These are phyloP conservation scores for Blastobotrys elegans DNA, from an alignment of 1,139 yeast species.

Conservation along the genomic window DNA sequence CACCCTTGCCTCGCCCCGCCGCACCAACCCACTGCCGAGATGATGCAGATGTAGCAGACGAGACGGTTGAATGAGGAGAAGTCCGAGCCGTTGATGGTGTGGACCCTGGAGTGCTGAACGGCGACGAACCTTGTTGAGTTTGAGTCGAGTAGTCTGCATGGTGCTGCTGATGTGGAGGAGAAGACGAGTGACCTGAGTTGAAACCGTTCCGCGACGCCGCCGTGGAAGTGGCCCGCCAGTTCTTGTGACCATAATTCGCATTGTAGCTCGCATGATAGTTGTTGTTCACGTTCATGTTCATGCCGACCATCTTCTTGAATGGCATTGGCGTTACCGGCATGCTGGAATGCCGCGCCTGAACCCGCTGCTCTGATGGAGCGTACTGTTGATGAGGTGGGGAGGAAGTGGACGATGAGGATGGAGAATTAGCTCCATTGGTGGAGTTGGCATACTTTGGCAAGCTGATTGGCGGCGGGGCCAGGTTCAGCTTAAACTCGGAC, in stretches of 20 bases:
- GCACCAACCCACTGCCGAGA: background rate
- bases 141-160: slow-evolving; percentile 9
- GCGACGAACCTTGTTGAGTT: slow-evolving; percentile 12
- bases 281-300: background rate
- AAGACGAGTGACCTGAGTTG: background rate
- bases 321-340: slow-evolving; percentile 15
- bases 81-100: slow-evolving; percentile 6
- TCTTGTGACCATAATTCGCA: background rate
- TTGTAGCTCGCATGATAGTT: background rate
- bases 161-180: background rate
- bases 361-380: background rate
- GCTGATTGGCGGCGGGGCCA: slow-evolving; percentile 28
- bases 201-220: background rate
- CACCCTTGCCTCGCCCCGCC: background rate
- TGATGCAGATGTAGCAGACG: slow-evolving; percentile 5
- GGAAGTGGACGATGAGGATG: background rate
- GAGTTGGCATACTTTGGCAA: slow-evolving; percentile 14
- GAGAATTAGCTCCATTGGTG: background rate
- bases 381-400: background rate
- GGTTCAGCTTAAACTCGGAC: slow-evolving; percentile 19
- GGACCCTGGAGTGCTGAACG: slow-evolving; percentile 8
- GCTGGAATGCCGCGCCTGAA: slow-evolving; percentile 10
- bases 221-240: slow-evolving; percentile 3
- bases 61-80: slow-evolving; percentile 12
- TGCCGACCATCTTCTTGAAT: too few species aligned